Conservation (phyloP, 2,329 filamentous ascomycete genomes). For the Zymoseptoria tritici region DNA sequence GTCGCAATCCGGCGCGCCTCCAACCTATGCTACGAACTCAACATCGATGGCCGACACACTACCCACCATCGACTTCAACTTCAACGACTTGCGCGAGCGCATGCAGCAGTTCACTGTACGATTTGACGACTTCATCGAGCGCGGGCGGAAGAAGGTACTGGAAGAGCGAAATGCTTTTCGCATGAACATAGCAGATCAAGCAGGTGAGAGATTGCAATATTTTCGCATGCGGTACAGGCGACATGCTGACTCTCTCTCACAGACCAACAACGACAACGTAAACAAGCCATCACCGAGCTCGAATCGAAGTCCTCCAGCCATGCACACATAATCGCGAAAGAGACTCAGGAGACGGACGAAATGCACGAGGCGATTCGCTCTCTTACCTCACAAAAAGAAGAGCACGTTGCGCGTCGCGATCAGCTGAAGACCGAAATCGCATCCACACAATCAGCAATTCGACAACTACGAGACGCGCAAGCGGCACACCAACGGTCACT, state of each 20-base stretch:
- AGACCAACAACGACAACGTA: constrained; percentile 91
- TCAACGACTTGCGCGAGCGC: constrained; percentile 87
- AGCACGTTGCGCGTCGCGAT: constrained; percentile 49
- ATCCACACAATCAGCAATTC: constrained; percentile 63
- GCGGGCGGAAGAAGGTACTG: constrained; percentile 77
- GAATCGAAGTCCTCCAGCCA: constrained; percentile 63
- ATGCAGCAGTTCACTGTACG: constrained; percentile 87
- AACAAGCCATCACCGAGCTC: constrained; percentile 77
- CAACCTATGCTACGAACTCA: constrained; percentile 47
- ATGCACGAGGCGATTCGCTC: constrained; percentile 54
- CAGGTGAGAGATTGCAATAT: constrained; percentile 55
- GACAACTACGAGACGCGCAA: constrained; percentile 62
- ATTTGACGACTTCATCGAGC: constrained; percentile 92
- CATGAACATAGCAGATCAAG: constrained; percentile 79
- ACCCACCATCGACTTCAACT: constrained; percentile 88
- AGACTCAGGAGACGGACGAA: constrained; percentile 63
- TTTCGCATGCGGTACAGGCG: constrained; percentile 1
- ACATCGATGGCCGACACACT: constrained; percentile 69
- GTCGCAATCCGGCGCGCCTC: constrained; percentile 57
- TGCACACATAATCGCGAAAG: constrained; percentile 67
- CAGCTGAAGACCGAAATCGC: constrained; percentile 50
- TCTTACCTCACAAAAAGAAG: constrained; percentile 49
- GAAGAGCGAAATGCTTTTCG: constrained; percentile 93
- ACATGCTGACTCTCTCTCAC: constrained; percentile 13
- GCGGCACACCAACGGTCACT: constrained; percentile 64